These are phyloP conservation scores for Boletus tylopilopsis DNA, from an alignment of 768 basidiomycete species.

Conservation along the genomic window DNA sequence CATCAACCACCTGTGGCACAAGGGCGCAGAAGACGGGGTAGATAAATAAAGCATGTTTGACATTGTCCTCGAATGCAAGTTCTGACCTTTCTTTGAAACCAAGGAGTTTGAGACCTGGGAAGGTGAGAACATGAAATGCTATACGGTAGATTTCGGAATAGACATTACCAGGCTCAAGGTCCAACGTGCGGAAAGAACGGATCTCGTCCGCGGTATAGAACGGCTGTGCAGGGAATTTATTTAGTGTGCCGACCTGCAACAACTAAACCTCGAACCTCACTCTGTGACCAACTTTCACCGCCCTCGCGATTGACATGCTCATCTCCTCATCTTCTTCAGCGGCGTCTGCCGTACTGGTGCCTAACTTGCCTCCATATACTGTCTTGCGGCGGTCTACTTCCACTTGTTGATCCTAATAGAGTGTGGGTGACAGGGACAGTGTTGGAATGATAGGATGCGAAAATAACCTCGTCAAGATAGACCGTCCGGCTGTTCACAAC, in stretches of 20 bases:
- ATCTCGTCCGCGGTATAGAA: slow-evolving; percentile 86
- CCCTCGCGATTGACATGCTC: slow-evolving; percentile 35
- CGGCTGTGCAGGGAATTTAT: slow-evolving; percentile 43
- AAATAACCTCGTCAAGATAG: slow-evolving; percentile 66
- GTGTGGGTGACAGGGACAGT: slow-evolving; percentile 1
- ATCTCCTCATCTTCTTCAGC: slow-evolving; percentile 37
- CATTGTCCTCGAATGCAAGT: slow-evolving; percentile 81
- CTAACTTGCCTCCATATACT: slow-evolving; percentile 34
- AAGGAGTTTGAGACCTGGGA: slow-evolving; percentile 78
- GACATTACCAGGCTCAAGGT: slow-evolving; percentile 64
- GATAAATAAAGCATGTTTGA: slow-evolving; percentile 89
- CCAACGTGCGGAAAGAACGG: slow-evolving; percentile 76
- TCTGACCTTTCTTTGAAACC: slow-evolving; percentile 80
- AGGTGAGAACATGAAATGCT: background rate
- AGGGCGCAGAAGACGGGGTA: slow-evolving; percentile 85
- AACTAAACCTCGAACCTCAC: slow-evolving; percentile 32
- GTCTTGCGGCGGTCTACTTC: slow-evolving; percentile 26
- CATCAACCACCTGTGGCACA: slow-evolving; percentile 68
- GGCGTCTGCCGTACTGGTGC: slow-evolving; percentile 30
- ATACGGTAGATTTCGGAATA: background rate
- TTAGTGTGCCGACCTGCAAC: background rate
- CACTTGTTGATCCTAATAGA: slow-evolving; percentile 25
- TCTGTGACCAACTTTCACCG: slow-evolving; percentile 49
- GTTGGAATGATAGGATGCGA: background rate
- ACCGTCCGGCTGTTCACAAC: slow-evolving; percentile 66